A percentile compares a stretch with the other conserved stretches of the same genome.
phyloP scores from a whole-genome alignment of 495 filamentous ascomycete species.

The Penicillium canescens region DNA sequence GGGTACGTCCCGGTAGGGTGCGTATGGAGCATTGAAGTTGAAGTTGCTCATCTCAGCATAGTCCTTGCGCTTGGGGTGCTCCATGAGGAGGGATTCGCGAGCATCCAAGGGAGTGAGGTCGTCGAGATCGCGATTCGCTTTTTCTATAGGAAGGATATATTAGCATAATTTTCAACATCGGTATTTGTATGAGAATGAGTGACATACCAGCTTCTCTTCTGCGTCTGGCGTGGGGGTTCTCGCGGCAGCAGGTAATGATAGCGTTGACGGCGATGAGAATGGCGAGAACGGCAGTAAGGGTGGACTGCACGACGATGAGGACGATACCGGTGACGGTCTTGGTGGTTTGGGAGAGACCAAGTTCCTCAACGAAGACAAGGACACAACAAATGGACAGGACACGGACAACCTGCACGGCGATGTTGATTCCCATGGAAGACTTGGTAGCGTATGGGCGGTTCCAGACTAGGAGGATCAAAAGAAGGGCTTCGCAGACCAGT shows the following conservation, averaged over 20 bases:
- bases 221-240: conserved; percentile 85
- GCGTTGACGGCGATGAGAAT: conserved; percentile 91
- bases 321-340: conserved; percentile 91
- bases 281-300: conserved; percentile 78
- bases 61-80: conserved; percentile 41
- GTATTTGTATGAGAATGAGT: background rate
- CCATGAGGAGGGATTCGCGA: conserved; percentile 84
- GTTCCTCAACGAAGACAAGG: conserved; percentile 89
- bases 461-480: conserved; percentile 74
- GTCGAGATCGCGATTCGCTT: conserved; percentile 78
- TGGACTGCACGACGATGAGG: conserved; percentile 84
- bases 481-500: conserved; percentile 75
- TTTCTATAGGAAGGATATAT: conserved; percentile 53
- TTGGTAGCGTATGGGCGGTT: conserved; percentile 81
- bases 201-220: conserved; percentile 82
- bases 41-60: conserved; percentile 49
- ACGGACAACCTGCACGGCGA: conserved; percentile 90
- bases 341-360: conserved; percentile 89
- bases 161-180: conserved; percentile 10
- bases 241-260: conserved; percentile 73
- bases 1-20: conserved; percentile 44
- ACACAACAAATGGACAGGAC: conserved; percentile 88
- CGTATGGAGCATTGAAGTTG: conserved; percentile 46
- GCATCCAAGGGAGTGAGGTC: conserved; percentile 87
- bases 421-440: conserved; percentile 90